Evolutionary conservation across 805 yeast genomes (phyloP), one percentile per base, ranked within the genome.

Genomic region (Teunomyces panamensis): DNA sequence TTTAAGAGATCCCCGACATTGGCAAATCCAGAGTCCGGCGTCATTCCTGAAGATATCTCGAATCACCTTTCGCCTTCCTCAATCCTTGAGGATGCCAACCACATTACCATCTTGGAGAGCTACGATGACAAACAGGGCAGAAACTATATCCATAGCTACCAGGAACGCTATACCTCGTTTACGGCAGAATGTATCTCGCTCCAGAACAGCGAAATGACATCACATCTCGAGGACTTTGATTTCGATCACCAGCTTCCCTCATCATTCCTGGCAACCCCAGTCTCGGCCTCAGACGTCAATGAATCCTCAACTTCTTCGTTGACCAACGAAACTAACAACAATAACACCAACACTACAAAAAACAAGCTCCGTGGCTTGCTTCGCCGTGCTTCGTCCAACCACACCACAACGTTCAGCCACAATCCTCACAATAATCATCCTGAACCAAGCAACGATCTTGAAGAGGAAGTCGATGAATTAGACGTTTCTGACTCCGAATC

Each of bases 171-270:
- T 33, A 41, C 34, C 17, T 29, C 43, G 32, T 67, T 64, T 59
- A 63, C 64, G 27, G 54, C 71, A 14, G 74, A 69, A 45, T 69
- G 74, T 44, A 62, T 69, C 26, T 65, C 71, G 16, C 59, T 69
- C 39, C 71, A 57, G 53, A 66, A 65, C 53, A 64, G 70, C 49
- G 74, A 69, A 45, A 67, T 69, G 73, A 69, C 73, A 7, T 56
- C 44, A 14, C 57, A 53, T 17, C 54, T 48, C 26, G 55, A 50
- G 4, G 33, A 46, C 30, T 56, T 59, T 3, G 65, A 63, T 8
- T 55, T 56, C 49, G 65, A 63, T 36, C 60, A 64, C 1, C 65
- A 62, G 39, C 41, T 54, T 34, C 57, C 61, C 37, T 59, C 54
- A 39, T 57, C 54, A 39, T 57, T 51, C 20, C 53, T 47, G 29